A percentile compares a stretch with the other conserved stretches of the same genome.
Conservation (phyloP, 768 basidiomycete species). For the Tricholoma bakamatsutake region DNA sequence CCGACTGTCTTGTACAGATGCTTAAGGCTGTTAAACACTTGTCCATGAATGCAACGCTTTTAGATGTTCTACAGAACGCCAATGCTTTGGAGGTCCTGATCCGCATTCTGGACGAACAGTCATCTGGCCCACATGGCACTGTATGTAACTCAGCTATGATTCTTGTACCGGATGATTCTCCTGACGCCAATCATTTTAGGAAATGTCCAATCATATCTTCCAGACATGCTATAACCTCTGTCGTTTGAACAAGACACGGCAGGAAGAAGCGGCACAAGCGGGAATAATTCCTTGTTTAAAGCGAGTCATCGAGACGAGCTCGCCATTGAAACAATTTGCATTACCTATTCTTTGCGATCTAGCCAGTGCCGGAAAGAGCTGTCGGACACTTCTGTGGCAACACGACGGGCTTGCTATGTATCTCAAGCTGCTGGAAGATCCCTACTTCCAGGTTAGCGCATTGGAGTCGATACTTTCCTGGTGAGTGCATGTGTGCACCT, state of each 20-base stretch:
- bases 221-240: slow-evolving; percentile 97
- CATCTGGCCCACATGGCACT: slow-evolving; percentile 71
- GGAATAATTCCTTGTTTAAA: slow-evolving; percentile 92
- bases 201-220: slow-evolving; percentile 96
- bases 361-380: slow-evolving; percentile 91
- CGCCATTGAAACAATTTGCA: slow-evolving; percentile 95
- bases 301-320: slow-evolving; percentile 80
- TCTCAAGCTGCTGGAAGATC: slow-evolving; percentile 69
- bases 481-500: slow-evolving; percentile 35
- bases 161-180: background rate
- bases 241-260: slow-evolving; percentile 86
- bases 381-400: slow-evolving; percentile 86
- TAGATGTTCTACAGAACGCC: slow-evolving; percentile 93
- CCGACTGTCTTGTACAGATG: slow-evolving; percentile 83
- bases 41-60: slow-evolving; percentile 85
- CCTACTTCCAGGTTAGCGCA: slow-evolving; percentile 89
- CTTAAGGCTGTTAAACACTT: slow-evolving; percentile 95
- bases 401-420: slow-evolving; percentile 87
- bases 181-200: slow-evolving; percentile 40
- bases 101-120: slow-evolving; percentile 75
- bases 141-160: slow-evolving; percentile 38
- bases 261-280: slow-evolving; percentile 95
- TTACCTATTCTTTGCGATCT: slow-evolving; percentile 95
- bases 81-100: slow-evolving; percentile 93
- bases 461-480: slow-evolving; percentile 88